phyloP scores from a whole-genome alignment of 371 early-diverging fungal species.

The Mortierella sp. region DNA sequence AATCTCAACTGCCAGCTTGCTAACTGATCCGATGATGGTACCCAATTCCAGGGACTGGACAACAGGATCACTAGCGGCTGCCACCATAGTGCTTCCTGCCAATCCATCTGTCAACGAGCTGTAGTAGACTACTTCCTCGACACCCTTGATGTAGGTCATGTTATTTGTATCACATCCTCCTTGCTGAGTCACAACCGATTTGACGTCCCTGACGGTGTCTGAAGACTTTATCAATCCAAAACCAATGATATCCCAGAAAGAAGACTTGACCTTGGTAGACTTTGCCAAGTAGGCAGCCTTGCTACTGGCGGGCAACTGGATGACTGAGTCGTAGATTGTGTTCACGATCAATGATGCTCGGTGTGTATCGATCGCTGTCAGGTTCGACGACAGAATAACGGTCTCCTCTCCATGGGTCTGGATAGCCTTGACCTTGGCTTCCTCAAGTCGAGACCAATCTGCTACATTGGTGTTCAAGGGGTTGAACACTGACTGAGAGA shows the following conservation, averaged over 20 bases:
- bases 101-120: conserved; percentile 24
- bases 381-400: conserved; percentile 2
- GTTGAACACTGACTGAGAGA: conserved; percentile 18
- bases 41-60: conserved; percentile 18
- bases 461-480: conserved; percentile 1
- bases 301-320: conserved; percentile 13
- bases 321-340: conserved; percentile 39
- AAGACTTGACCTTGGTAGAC: neutral
- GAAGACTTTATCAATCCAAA: conserved; percentile 18
- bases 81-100: conserved; percentile 21
- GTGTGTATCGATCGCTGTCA: conserved; percentile 19
- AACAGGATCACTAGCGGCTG: conserved; percentile 4
- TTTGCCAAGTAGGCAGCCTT: conserved; percentile 2
- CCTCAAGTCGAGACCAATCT: conserved; percentile 34
- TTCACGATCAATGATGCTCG: conserved; percentile 21
- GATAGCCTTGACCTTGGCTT: conserved; percentile 26
- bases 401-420: conserved; percentile 30
- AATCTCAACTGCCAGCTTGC: conserved; percentile 30
- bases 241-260: conserved; percentile 17
- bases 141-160: conserved; percentile 18
- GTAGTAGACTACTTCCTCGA: conserved; percentile 21
- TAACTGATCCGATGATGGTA: conserved; percentile 18
- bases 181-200: conserved; percentile 9
- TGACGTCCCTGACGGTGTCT: conserved; percentile 9
- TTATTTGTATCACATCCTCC: conserved; percentile 22